Evolutionary conservation across 768 basidiomycete species (phyloP), one percentile per base, ranked within the genome.

Genomic region (Cantharellus anzutake): DNA sequence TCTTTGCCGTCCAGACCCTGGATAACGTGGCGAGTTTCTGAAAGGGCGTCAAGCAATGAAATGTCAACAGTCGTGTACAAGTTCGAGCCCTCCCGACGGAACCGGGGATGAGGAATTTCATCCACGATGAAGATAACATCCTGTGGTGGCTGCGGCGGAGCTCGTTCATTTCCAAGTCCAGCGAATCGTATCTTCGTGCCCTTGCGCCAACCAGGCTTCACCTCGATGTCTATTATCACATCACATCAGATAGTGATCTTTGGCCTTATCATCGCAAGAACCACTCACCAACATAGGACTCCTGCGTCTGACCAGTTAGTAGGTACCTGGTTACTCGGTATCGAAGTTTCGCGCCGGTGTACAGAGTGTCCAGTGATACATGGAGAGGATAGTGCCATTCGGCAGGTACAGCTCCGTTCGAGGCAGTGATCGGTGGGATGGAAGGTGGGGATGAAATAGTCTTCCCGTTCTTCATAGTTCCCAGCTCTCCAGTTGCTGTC

Each of bases 321-420:
- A 80, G 66, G 5, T 74, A 73, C 56, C 82, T 79, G 44, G 76
- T 80, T 63, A 85, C 76, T 57, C 78, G 75, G 65, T 82, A 83
- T 59, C 72, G 74, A 64, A 77, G 79, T 14, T 71, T 71, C 53
- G 76, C 75, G 39, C 83, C 82, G 34, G 68, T 68, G 66, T 76
- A 80, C 41, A 84, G 72, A 63, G 84, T 81, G 60, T 83, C 80
- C 20, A 85, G 74, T 1, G 77, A 74, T 59, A 83, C 68, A 16
- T 73, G 71, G 3, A 85, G 75, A 0, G 80, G 77, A 69, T 82
- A 84, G n/a, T 76, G 71, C 81, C 83, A 84, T 66, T 83, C 82
- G 7, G 60, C 50, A 3, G 66, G 65, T 20, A 64, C 59, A 14
- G 56, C 44, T 37, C 58, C 52, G 38, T 11, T 11, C 38, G 52